Evolutionary conservation across 2,329 filamentous ascomycete genomes (phyloP).

Genomic region (Pseudocercospora fijiensis): DNA sequence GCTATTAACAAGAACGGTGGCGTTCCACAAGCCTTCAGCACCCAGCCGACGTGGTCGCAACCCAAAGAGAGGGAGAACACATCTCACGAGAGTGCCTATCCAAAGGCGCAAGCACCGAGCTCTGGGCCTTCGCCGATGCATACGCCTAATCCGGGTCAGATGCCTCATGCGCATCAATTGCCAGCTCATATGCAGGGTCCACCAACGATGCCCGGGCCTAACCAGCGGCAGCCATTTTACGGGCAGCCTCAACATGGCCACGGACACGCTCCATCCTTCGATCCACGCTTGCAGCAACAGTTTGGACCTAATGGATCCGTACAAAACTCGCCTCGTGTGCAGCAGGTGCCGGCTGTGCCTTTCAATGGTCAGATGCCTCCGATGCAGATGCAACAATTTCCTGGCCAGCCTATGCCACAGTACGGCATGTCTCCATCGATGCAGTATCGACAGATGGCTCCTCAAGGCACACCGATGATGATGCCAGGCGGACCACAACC

Average conservation of each 20-base stretch:
- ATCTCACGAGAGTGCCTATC: constrained; percentile 78
- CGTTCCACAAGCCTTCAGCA: constrained; percentile 81
- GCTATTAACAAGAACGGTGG: constrained; percentile 75
- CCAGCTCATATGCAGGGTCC: constrained; percentile 73
- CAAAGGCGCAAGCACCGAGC: constrained; percentile 59
- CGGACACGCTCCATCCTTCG: constrained; percentile 67
- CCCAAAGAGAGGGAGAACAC: constrained; percentile 69
- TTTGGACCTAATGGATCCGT: constrained; percentile 71
- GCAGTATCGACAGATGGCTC: constrained; percentile 44
- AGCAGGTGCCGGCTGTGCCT: constrained; percentile 51
- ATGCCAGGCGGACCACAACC: constrained; percentile 26
- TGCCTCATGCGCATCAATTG: constrained; percentile 80
- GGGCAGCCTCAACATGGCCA: constrained; percentile 71
- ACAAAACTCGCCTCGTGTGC: constrained; percentile 79
- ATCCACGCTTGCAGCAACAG: constrained; percentile 83
- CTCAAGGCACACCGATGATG: constrained; percentile 31
- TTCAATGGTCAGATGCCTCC: constrained; percentile 53
- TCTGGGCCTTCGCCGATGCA: constrained; percentile 64
- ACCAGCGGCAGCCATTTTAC: constrained; percentile 73
- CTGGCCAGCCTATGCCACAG: constrained; percentile 67
- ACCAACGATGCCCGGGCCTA: constrained; percentile 67
- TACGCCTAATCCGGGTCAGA: constrained; percentile 59
- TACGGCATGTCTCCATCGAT: constrained; percentile 69
- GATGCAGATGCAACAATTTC: constrained; percentile 54
- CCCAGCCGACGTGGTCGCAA: constrained; percentile 79